phyloP scores from a whole-genome alignment of 306 rosid species.

The Hippophae rhamnoides region DNA sequence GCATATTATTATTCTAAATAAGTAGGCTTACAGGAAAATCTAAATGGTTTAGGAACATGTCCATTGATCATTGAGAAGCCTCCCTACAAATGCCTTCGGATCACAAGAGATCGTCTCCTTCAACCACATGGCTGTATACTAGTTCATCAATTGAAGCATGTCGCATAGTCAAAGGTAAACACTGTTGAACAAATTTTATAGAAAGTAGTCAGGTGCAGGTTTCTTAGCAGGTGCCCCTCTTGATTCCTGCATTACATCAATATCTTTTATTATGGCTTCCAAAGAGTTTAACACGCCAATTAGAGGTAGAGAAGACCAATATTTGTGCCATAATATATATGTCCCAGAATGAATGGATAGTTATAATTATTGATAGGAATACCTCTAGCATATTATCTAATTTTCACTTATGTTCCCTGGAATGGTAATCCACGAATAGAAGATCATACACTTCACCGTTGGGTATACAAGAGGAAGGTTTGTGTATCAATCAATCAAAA shows the following conservation, averaged over 20 bases:
- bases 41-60: constrained; percentile 9
- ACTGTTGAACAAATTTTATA: constrained; percentile 29
- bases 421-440: no score
- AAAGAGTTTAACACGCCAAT: no score
- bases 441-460: no score
- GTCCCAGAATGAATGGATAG: no score
- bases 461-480: no score
- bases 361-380: no score
- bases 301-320: no score
- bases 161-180: constrained; percentile 11
- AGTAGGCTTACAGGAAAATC: constrained; percentile 28
- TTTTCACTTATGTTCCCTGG: no score
- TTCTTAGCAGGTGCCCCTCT: constrained; percentile 83
- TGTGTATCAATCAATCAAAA: no score
- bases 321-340: no score
- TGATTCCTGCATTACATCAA: constrained; percentile 52
- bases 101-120: constrained; percentile 17
- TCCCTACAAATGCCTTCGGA: constrained; percentile 9
- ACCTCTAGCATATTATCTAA: no score
- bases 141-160: no score
- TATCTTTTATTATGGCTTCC: not conserved
- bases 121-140: constrained; percentile 19
- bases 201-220: constrained; percentile 97
- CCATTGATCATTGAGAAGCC: constrained; percentile 14
- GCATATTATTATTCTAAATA: constrained; percentile 36